Conservation (phyloP, 768 basidiomycete genomes). For the Exidia glandulosa region DNA sequence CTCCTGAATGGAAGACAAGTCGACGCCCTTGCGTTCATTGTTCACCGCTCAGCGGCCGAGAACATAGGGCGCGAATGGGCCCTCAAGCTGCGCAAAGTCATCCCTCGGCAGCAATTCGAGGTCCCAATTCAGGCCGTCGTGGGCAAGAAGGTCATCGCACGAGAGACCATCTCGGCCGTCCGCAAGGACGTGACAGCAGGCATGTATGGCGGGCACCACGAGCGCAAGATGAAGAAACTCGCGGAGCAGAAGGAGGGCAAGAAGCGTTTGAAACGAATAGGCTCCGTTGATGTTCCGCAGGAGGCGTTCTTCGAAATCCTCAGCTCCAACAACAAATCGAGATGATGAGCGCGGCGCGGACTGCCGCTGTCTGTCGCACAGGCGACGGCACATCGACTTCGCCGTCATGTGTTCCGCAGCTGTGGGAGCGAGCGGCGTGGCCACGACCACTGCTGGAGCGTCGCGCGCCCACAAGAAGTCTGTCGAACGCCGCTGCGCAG, state of each 20-base stretch:
- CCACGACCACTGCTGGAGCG: too few species aligned
- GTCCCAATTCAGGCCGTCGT: conserved; percentile 91
- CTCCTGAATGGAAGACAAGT: conserved; percentile 81
- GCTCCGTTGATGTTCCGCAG: conserved; percentile 83
- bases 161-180: conserved; percentile 77
- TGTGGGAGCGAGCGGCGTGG: too few species aligned
- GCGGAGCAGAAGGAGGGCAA: conserved; percentile 92
- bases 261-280: conserved; percentile 76
- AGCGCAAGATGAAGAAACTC: conserved; percentile 83
- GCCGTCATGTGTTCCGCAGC: too few species aligned
- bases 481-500: too few species aligned
- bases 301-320: conserved; percentile 93
- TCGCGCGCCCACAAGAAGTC: too few species aligned
- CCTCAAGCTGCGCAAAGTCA: conserved; percentile 86
- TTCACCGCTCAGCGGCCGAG: conserved; percentile 72
- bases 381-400: too few species aligned
- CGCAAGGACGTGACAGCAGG: conserved; percentile 92
- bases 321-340: conserved; percentile 36
- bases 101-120: conserved; percentile 88
- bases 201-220: conserved; percentile 87
- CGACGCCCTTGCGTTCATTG: conserved; percentile 86
- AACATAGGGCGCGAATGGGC: conserved; percentile 74
- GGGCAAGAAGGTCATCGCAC: conserved; percentile 76
- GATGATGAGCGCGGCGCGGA: neutral
- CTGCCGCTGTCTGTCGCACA: neutral